Percentiles rank a stretch among this genome's conserved stretches.
Evolutionary conservation across 495 filamentous ascomycete species (phyloP).

Genomic region (Aspergillus campestris): DNA sequence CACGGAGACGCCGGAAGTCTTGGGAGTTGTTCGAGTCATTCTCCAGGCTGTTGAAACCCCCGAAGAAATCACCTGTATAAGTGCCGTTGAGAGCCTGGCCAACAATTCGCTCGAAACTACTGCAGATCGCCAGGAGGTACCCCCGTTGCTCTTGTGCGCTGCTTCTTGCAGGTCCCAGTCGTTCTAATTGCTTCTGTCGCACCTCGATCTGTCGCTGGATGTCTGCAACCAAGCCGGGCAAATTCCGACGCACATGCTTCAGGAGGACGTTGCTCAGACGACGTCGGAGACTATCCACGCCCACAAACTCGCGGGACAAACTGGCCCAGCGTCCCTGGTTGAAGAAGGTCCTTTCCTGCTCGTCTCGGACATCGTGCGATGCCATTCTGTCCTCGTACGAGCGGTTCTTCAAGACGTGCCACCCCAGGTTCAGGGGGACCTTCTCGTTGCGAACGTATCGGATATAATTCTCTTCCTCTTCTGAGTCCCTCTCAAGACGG

Average conservation of each 20-base stretch:
- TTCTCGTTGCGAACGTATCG: conserved; percentile 52
- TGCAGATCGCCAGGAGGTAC: conserved; percentile 46
- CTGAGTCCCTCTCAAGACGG: conserved; percentile 20
- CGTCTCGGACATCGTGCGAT: conserved; percentile 20
- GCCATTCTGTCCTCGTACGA: conserved; percentile 29
- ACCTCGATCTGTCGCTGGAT: conserved; percentile 18
- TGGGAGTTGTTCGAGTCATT: not conserved
- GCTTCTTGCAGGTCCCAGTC: conserved; percentile 42
- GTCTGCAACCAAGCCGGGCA: conserved; percentile 25
- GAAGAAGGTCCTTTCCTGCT: conserved; percentile 25
- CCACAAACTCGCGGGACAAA: conserved; percentile 16
- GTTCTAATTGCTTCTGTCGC: conserved; percentile 19
- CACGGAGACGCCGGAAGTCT: conserved; percentile 47
- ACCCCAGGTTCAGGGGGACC: conserved; percentile 53
- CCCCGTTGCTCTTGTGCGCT: conserved; percentile 42
- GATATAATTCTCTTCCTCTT: conserved; percentile 42
- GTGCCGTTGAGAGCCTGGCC: conserved; percentile 45
- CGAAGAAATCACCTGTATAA: conserved; percentile 51
- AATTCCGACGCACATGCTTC: conserved; percentile 30
- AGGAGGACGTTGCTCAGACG: conserved; percentile 36
- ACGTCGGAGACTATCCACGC: conserved; percentile 28
- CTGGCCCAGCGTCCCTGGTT: conserved; percentile 26
- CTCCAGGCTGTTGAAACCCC: conserved; percentile 12
- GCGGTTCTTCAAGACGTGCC: conserved; percentile 61
- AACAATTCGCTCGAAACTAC: conserved; percentile 41